These are phyloP conservation scores for Lentinus brumalis DNA, from an alignment of 768 basidiomycete genomes.

Conservation along the genomic window DNA sequence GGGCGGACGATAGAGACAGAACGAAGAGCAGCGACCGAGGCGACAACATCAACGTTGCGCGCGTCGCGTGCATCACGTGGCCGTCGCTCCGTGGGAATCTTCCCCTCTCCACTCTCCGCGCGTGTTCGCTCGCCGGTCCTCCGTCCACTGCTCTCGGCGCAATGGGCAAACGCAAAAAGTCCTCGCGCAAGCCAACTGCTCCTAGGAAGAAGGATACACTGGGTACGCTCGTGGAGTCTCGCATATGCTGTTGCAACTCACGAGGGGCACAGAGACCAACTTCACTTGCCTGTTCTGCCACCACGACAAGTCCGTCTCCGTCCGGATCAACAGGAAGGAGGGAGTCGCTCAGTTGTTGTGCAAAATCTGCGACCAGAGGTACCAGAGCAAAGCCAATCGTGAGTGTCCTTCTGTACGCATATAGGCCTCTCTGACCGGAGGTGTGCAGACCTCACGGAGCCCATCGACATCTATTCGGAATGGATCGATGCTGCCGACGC, in stretches of 20 bases:
- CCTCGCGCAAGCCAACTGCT: slow-evolving; percentile 76
- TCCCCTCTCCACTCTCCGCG: neutral
- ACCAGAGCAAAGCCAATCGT: slow-evolving; percentile 89
- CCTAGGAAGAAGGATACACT: slow-evolving; percentile 70
- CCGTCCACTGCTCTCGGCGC: slow-evolving; percentile 11
- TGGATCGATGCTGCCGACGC: slow-evolving; percentile 91
- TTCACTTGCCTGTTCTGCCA: slow-evolving; percentile 90
- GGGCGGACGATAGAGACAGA: slow-evolving; percentile 13
- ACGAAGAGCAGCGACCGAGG: neutral
- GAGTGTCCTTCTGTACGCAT: slow-evolving; percentile 31
- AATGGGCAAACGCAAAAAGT: slow-evolving; percentile 94
- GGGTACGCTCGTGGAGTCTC: slow-evolving; percentile 46
- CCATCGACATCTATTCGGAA: slow-evolving; percentile 88
- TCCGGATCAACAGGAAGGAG: slow-evolving; percentile 84
- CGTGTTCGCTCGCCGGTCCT: neutral
- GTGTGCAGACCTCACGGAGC: slow-evolving; percentile 74
- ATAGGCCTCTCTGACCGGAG: slow-evolving; percentile 25
- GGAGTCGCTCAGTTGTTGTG: slow-evolving; percentile 80
- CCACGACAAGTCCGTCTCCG: slow-evolving; percentile 87
- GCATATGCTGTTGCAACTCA: slow-evolving; percentile 1
- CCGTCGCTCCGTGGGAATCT: slow-evolving; percentile 18
- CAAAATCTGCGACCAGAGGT: slow-evolving; percentile 84
- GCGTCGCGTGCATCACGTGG: slow-evolving; percentile 23
- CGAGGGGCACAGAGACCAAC: slow-evolving; percentile 57
- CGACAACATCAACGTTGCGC: slow-evolving; percentile 5